Evolutionary conservation across 768 basidiomycete genomes (phyloP), one percentile per base, ranked within the genome.

Genomic region (Panellus pusillus): DNA sequence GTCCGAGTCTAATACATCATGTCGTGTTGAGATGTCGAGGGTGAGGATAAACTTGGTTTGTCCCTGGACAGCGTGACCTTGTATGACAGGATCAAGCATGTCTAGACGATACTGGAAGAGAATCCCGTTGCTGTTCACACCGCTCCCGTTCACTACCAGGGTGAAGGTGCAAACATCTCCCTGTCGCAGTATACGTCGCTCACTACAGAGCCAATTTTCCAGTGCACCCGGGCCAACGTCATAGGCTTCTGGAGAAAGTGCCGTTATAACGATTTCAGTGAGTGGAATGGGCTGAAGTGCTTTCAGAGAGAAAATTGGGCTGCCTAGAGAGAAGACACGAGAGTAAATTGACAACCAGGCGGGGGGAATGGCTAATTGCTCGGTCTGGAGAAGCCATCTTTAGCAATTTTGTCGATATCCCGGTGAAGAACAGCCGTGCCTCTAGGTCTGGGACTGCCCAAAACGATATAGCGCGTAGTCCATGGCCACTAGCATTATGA

Each of bases 61-160:
- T 12, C 74, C 76, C 28, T 67, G 68, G 32, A 72, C 64, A 13
- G 79, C 74, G 57, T 75, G 70, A 28, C 93, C 93, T 71, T 93
- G 91, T n/a, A 76, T 70, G 19, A 86, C 83, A 9, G 93, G 91
- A 54, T 87, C 80, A 4, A 82, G 60, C 74, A 90, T 77, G 47
- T 81, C 78, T 24, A 90, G 66, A 40, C 71, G 74, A 55, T 80
- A 86, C 32, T 63, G 62, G 35, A 76, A 69, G 9, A 60, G 50
- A 41, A 58, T 46, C 15, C 65, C 53, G 28, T 61, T 50, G 3
- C 41, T 40, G 14, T 57, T 31, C 28, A 61, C 41, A 44, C 54
- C 36, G 27, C 56, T 48, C 41, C 47, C 54, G 58, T 64, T 51
- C 27, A 58, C 37, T 47, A 58, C 50, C 27, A 54, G 39, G 62